Evolutionary conservation across 2,329 filamentous ascomycete genomes (phyloP).

Genomic region (Colletotrichum brevisporum): DNA sequence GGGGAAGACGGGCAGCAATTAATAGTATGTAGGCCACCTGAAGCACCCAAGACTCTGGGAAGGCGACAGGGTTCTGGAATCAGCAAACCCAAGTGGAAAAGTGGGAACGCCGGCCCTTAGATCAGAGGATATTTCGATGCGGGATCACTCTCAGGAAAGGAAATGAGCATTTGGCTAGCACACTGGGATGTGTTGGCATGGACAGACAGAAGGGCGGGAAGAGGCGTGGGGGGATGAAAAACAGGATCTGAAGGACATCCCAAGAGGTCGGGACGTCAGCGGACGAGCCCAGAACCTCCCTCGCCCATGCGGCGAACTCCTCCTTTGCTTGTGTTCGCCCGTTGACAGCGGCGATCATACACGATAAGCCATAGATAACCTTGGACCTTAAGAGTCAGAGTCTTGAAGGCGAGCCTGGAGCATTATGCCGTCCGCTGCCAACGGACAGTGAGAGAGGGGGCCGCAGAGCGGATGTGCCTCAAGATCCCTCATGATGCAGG

Average conservation of each 20-base stretch:
- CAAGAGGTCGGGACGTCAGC: conserved; percentile 9
- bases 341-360: conserved; percentile 32
- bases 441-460: conserved; percentile 1
- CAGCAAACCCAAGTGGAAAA: conserved; percentile 24
- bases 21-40: conserved; percentile 35
- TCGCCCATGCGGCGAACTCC: conserved; percentile 10
- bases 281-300: conserved; percentile 8
- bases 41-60: conserved; percentile 32
- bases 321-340: conserved; percentile 1
- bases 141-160: conserved; percentile 30
- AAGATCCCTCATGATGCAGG: conserved; percentile 39
- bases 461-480: background rate
- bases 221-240: background rate
- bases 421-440: conserved; percentile 15
- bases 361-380: conserved; percentile 10
- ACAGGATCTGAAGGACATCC: background rate
- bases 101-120: conserved; percentile 34
- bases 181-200: conserved; percentile 4
- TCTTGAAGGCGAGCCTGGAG: background rate
- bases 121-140: conserved; percentile 21
- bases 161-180: conserved; percentile 30
- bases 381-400: conserved; percentile 9
- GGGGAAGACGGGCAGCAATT: conserved; percentile 6
- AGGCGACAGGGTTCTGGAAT: conserved; percentile 24
- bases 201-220: background rate